Evolutionary conservation across 2,329 filamentous ascomycete species (phyloP).

Genomic region (Fusarium floridanum): DNA sequence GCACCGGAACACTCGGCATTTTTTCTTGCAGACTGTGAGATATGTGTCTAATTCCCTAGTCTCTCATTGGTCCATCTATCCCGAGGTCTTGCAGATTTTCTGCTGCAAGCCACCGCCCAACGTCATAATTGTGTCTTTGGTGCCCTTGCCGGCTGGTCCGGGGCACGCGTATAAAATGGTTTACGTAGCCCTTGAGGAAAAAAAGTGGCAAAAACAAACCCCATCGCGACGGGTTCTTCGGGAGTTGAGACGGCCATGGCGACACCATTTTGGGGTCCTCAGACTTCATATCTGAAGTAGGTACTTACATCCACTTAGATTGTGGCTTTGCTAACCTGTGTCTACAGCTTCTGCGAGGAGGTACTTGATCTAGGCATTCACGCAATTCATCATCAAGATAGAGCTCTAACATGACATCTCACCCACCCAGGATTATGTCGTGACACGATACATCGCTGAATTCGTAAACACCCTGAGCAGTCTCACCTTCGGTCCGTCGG

Average conservation of each 20-base stretch:
- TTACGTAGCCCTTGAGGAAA: neutral
- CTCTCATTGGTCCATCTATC: neutral
- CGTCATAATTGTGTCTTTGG: neutral
- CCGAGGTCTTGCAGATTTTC: neutral
- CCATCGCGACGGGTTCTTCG: neutral
- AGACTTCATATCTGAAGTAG: conserved; percentile 51
- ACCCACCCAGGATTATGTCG: conserved; percentile 52
- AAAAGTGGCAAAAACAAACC: neutral
- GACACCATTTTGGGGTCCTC: conserved; percentile 47
- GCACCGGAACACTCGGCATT: neutral
- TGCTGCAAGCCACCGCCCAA: neutral
- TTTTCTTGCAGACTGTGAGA: neutral
- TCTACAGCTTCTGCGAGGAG: conserved; percentile 49
- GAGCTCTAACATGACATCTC: conserved; percentile 6
- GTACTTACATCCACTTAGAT: neutral
- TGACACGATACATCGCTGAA: conserved; percentile 59
- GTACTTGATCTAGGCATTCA: conserved; percentile 22
- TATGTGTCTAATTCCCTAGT: neutral
- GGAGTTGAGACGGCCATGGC: conserved; percentile 5
- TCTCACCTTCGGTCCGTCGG: conserved; percentile 49
- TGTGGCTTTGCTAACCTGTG: neutral
- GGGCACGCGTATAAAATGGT: neutral
- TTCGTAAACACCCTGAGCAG: conserved; percentile 61
- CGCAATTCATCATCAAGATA: neutral
- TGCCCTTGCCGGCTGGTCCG: neutral